Base-by-base conservation (phyloP, 129 eudicot species). In the Scalesia atractyloides region DNA sequence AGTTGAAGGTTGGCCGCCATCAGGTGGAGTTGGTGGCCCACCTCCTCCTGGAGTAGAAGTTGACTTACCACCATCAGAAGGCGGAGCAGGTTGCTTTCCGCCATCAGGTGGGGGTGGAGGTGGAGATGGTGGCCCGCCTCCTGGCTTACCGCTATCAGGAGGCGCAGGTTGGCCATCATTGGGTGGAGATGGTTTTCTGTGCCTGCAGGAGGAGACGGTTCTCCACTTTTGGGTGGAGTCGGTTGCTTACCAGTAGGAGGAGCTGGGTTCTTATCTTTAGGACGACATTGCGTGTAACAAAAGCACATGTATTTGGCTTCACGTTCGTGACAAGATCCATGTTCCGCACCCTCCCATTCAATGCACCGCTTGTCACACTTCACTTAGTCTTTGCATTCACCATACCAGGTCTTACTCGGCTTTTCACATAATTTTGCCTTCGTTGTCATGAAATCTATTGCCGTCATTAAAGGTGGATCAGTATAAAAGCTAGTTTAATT, bases 321-420 rank as follows among this genome's bases (percentile, higher is more conserved):
- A 34, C 82, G 82, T 66, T 56, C 53, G n/a, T 79, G 78, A 72
- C 82, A 72, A 64, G 82, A 72, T 16, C 82, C 82, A 54, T 63
- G 60, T 0, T 53, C n/a, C 13, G 73, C 77, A 53, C 69, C 69
- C 33, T 79, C 82, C 82, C 82, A 79, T 3, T 79, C 77, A 53
- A 52, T 64, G 69, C 82, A 79, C 3, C 20, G 82, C 18, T 72
- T 44, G 68, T 79, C 73, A 10, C 82, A 78, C 41, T 64, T 64
- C 1, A 4, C n/a, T 2, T 73, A 15, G 33, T 53, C 68, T 47
- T 34, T 39, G 60, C 82, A 79, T 1, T 11, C 15, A 44, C 82
- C 82, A 18, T 36, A 71, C 82, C 82, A 79, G 0, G 82, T 79
- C 60, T 54, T 64, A 43, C 73, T 79, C 5, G 67, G 63, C 44